Base-by-base conservation (phyloP, 2,329 filamentous ascomycete species). In the Sclerotinia nivalis region DNA sequence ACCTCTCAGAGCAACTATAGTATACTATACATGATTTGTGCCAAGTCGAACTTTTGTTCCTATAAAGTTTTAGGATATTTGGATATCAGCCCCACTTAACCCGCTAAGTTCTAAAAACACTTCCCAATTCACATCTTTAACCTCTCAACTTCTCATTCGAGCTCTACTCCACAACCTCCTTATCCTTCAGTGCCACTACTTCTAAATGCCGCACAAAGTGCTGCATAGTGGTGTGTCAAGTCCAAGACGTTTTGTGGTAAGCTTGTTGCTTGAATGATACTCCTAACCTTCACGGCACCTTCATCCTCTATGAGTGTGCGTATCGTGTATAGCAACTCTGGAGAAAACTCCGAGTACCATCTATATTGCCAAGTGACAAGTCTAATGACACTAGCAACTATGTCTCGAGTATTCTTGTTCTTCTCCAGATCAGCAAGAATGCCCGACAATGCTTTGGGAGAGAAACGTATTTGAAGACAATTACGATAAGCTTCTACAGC, bases 321-420 rank as follows among this genome's bases (percentile, higher is more conserved):
- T 77, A 98, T 92, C 4, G 92, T 91, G 80, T 90, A 93, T 68
- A 99, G 87, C 56, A 99, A 86, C 73, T 94, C 90, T 0, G 96
- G 96, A 25, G 94, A 97, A 82, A 99, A 99, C 87, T 99, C 96
- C 69, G 94, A 97, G 83, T 99, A 99, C 96, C 96, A 99, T 75
- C 96, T 87, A 82, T 97, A 99, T 82, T 99, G 96, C 96, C 96
- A 99, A 18, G 95, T 96, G 47, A 98, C 93, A 55, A 99, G 84
- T 66, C 93, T 86, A 74, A 99, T 97, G 70, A 97, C 85, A n/a
- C 92, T 90, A 40, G 89, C 91, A 9, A 98, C 86, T 70, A 90
- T 93, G 71, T 93, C 91, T 72, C 93, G 85, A 4, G 92, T 93
- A 80, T 92, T 93, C 77, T 91, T 92, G 70, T 86, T 86, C 78